A percentile compares a stretch with the other conserved stretches of the same genome.
Conservation (phyloP, 1,284 basidiomycete genomes). For the Hortiboletus rubellus region DNA sequence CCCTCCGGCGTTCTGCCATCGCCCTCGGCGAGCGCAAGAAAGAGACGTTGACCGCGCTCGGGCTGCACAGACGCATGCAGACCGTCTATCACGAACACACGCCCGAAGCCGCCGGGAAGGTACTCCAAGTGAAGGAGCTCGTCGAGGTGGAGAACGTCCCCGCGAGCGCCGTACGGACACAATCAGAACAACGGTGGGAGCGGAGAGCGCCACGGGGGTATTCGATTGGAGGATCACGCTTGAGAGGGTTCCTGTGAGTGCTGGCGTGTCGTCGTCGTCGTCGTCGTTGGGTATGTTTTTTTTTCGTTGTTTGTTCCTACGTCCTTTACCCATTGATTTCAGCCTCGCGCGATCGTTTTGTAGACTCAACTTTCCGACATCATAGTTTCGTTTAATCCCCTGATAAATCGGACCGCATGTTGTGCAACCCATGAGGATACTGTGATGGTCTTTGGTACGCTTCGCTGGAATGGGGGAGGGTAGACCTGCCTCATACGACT, state of each 20-base stretch:
- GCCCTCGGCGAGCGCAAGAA: constrained; percentile 71
- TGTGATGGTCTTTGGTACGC: too few relatives aligned
- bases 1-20: constrained; percentile 80
- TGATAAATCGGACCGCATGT: too few relatives aligned
- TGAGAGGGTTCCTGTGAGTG: constrained; percentile 25
- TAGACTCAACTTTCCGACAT: not conserved
- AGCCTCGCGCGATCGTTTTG: not conserved
- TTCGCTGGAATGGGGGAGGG: too few relatives aligned
- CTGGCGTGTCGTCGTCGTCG: not conserved
- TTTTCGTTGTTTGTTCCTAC: not conserved
- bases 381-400: constrained; percentile 15
- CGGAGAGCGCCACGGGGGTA: constrained; percentile 68
- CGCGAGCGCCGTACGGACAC: constrained; percentile 58
- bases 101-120: constrained; percentile 77
- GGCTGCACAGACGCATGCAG: constrained; percentile 76
- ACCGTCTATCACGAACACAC: constrained; percentile 78
- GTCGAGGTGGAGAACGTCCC: constrained; percentile 85
- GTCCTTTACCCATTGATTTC: not conserved
- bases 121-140: constrained; percentile 81
- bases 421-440: too few relatives aligned
- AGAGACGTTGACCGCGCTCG: constrained; percentile 73
- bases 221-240: constrained; percentile 41
- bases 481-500: too few relatives aligned
- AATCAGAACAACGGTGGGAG: constrained; percentile 62
- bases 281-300: constrained; percentile 8